These are phyloP conservation scores for Strobilomyces echinocephalus DNA, from an alignment of 768 basidiomycete species.

Conservation along the genomic window DNA sequence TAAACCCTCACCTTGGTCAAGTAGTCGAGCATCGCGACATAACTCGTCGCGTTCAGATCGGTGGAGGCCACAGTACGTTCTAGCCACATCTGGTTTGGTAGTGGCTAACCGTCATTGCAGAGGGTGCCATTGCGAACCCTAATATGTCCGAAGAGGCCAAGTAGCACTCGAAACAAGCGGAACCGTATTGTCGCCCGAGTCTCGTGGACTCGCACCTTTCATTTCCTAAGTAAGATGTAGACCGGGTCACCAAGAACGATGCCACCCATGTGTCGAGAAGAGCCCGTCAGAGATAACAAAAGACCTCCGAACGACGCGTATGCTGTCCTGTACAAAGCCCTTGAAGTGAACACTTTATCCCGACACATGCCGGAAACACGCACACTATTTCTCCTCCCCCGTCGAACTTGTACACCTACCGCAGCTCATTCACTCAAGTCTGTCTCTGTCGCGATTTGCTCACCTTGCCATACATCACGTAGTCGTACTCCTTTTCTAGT, in stretches of 20 bases:
- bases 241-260: conserved; percentile 93
- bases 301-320: conserved; percentile 97
- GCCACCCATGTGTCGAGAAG: conserved; percentile 84
- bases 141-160: conserved; percentile 19
- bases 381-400: conserved; percentile 84
- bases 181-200: neutral
- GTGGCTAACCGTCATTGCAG: conserved; percentile 3
- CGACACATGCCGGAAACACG: neutral
- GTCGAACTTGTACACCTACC: conserved; percentile 94
- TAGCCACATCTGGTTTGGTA: neutral
- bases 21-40: neutral
- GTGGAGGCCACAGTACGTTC: conserved; percentile 3
- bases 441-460: neutral
- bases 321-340: conserved; percentile 58
- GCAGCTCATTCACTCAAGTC: conserved; percentile 8
- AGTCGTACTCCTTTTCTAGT: conserved; percentile 94
- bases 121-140: conserved; percentile 26
- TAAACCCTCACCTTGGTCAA: neutral
- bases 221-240: conserved; percentile 83
- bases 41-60: conserved; percentile 4
- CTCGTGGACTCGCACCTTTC: conserved; percentile 15
- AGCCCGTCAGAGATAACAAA: conserved; percentile 89
- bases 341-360: neutral
- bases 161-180: conserved; percentile 19
- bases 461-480: conserved; percentile 99